Evolutionary conservation across 257 asterid species (phyloP).

Genomic region (Gynochthodes officinalis): DNA sequence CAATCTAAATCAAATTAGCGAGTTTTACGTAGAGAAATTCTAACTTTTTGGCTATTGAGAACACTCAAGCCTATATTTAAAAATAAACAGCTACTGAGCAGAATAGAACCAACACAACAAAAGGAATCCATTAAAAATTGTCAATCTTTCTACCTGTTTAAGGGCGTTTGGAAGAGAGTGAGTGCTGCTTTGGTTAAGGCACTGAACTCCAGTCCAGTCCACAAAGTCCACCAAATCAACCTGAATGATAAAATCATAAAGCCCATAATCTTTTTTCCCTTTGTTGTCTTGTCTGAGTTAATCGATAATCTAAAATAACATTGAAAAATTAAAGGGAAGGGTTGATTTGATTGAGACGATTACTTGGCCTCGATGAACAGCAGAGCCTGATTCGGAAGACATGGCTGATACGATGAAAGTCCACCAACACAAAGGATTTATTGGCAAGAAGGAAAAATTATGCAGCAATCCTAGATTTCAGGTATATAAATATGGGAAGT

Average conservation of each 20-base stretch:
- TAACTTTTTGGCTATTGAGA: background rate
- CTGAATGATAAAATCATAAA: conserved; percentile 29
- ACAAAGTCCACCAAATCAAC: conserved; percentile 73
- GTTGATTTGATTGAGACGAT: background rate
- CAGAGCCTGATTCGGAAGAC: conserved; percentile 68
- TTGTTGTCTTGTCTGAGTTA: background rate
- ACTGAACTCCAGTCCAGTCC: conserved; percentile 83
- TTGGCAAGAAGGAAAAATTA: background rate
- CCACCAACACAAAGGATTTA: background rate
- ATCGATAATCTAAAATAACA: background rate
- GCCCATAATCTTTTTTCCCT: background rate
- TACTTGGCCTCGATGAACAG: conserved; percentile 56
- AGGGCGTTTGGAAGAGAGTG: conserved; percentile 67
- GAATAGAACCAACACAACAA: background rate
- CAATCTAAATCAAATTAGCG: background rate
- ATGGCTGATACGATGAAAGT: conserved; percentile 25
- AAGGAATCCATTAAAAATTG: background rate
- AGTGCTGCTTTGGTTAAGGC: conserved; percentile 60
- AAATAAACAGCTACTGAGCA: too few species aligned
- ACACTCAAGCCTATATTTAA: background rate
- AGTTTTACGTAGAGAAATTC: background rate
- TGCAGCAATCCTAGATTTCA: conserved; percentile 5
- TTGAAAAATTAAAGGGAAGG: background rate
- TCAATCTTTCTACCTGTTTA: conserved; percentile 44
- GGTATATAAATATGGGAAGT: background rate